Evolutionary conservation across 257 asterid genomes (phyloP).

Genomic region (Nicotiana undulata): DNA sequence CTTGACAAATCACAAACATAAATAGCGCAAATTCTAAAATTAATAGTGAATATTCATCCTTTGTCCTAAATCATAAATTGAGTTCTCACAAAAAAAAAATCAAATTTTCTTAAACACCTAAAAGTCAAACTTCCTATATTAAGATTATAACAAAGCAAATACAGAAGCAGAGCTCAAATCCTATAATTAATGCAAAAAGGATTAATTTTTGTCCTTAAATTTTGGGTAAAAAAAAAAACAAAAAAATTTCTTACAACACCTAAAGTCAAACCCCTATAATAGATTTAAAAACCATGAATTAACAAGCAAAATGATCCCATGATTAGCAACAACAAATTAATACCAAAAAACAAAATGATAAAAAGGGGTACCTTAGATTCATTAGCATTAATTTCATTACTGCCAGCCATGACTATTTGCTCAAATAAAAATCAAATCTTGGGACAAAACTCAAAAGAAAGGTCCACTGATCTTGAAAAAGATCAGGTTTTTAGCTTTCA

Average conservation of each 20-base stretch:
- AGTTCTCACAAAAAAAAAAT: neutral
- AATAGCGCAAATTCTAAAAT: neutral
- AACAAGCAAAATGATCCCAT: neutral
- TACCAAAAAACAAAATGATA: neutral
- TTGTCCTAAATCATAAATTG: neutral
- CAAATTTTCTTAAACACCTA: neutral
- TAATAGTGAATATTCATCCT: neutral
- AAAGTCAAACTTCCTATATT: neutral
- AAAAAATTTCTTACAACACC: conserved; percentile 4
- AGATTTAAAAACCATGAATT: neutral
- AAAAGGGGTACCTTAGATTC: conserved; percentile 41
- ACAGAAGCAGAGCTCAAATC: neutral
- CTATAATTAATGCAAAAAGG: neutral
- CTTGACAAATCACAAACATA: neutral
- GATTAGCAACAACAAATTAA: neutral
- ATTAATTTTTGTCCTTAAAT: neutral
- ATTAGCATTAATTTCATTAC: conserved; percentile 36
- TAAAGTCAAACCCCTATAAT: conserved; percentile 17
- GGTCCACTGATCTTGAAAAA: neutral
- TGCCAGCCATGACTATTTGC: conserved; percentile 27
- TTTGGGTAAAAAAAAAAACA: too few species aligned
- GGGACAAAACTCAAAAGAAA: too few species aligned
- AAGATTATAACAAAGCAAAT: neutral
- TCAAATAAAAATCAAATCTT: conserved; percentile 14
- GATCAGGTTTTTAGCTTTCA: conserved; percentile 19